Evolutionary conservation across 345 rosid genomes (phyloP).

Genomic region (Trapa incisa): DNA sequence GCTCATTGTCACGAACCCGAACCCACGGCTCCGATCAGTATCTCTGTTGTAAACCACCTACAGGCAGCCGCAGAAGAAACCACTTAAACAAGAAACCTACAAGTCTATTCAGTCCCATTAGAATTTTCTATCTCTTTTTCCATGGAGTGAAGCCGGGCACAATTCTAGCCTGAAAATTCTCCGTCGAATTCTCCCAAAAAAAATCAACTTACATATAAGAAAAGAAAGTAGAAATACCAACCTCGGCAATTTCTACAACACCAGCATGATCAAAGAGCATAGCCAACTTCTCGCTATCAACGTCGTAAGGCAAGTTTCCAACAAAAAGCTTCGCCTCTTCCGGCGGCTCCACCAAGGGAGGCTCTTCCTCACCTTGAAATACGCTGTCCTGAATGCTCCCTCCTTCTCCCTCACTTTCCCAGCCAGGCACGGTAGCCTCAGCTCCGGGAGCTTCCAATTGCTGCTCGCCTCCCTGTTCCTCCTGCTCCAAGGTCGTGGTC

Average conservation of each 20-base stretch:
- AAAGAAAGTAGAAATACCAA: conserved; percentile 5
- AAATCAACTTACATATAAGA: too few relatives aligned
- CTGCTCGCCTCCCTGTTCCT: neutral
- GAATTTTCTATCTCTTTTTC: too few relatives aligned
- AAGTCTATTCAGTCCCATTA: too few relatives aligned
- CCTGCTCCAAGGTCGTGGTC: conserved; percentile 15
- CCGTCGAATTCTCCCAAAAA: too few relatives aligned
- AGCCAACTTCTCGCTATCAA: conserved; percentile 73
- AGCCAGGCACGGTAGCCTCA: conserved; percentile 15
- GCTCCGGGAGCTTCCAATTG: conserved; percentile 13
- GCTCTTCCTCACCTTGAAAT: conserved; percentile 14
- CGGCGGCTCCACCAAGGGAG: conserved; percentile 31
- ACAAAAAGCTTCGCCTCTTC: conserved; percentile 85
- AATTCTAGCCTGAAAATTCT: too few relatives aligned
- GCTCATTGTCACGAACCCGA: conserved; percentile 95
- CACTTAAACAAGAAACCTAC: neutral
- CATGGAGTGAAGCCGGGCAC: neutral
- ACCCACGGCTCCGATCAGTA: conserved; percentile 89
- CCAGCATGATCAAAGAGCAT: conserved; percentile 84
- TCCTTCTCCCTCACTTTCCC: conserved; percentile 23
- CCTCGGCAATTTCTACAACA: conserved; percentile 92
- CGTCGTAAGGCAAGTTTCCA: conserved; percentile 73
- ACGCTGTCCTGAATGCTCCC: conserved; percentile 8
- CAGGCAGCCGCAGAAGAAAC: conserved; percentile 3
- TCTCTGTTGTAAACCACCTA: conserved; percentile 79